Evolutionary conservation across 805 yeast genomes (phyloP).

Genomic region (Priceomyces fermenticarens): DNA sequence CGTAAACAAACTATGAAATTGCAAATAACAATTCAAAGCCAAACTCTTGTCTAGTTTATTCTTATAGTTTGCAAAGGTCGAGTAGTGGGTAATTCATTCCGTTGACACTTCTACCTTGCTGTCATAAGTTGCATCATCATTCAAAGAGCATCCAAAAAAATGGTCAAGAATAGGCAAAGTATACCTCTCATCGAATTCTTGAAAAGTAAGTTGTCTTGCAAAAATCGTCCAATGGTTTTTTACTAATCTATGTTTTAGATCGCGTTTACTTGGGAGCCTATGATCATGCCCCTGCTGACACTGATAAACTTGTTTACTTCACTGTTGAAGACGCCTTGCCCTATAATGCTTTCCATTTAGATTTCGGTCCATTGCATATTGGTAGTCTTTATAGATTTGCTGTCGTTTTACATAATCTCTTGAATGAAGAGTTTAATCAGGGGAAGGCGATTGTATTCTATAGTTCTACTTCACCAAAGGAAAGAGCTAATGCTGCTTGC

Average conservation of each 20-base stretch:
- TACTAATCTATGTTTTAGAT: slow-evolving; percentile 31
- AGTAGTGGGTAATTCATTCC: too few species aligned
- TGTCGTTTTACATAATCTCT: slow-evolving; percentile 84
- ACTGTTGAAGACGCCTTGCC: slow-evolving; percentile 91
- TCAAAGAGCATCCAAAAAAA: neutral
- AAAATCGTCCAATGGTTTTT: neutral
- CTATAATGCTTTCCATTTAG: slow-evolving; percentile 92
- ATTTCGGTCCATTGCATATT: slow-evolving; percentile 93
- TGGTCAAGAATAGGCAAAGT: slow-evolving; percentile 16
- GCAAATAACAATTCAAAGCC: too few species aligned
- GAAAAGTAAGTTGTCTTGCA: slow-evolving; percentile 32
- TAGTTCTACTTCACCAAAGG: slow-evolving; percentile 75
- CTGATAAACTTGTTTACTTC: slow-evolving; percentile 73
- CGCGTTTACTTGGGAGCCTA: slow-evolving; percentile 90
- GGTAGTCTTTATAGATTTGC: slow-evolving; percentile 95
- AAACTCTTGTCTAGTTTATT: neutral
- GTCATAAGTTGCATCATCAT: too few species aligned
- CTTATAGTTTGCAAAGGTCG: too few species aligned
- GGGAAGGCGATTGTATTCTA: slow-evolving; percentile 89
- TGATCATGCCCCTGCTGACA: slow-evolving; percentile 74
- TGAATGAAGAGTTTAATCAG: slow-evolving; percentile 80
- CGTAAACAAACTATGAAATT: slow-evolving; percentile 3
- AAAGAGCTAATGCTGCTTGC: slow-evolving; percentile 92
- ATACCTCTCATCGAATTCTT: slow-evolving; percentile 43
- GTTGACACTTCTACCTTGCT: too few species aligned